These are phyloP conservation scores for Salix viminalis DNA, from an alignment of 345 rosid genomes.

Conservation along the genomic window DNA sequence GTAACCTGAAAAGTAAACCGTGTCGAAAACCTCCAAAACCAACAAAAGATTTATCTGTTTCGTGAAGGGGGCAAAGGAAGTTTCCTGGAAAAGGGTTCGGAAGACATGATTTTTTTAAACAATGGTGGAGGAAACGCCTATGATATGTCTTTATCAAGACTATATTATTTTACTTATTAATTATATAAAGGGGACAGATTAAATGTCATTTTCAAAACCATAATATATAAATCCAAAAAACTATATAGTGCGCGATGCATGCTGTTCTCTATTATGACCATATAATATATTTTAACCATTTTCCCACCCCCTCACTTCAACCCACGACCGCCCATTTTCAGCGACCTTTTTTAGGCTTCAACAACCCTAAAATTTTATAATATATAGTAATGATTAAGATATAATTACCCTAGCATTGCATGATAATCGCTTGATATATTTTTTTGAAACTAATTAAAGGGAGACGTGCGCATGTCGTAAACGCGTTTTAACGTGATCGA, in stretches of 20 bases:
- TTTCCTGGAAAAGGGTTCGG: background rate
- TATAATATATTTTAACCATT: background rate
- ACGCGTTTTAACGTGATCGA: too few species aligned
- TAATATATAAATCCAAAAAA: background rate
- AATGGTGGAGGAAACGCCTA: background rate
- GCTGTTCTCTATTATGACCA: background rate
- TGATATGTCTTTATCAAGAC: background rate
- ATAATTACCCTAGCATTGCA: too few species aligned
- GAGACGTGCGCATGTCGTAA: too few species aligned
- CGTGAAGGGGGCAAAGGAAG: background rate
- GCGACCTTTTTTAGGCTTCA: background rate
- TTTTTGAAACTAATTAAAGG: too few species aligned
- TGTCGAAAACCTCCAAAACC: too few species aligned
- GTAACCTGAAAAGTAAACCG: too few species aligned
- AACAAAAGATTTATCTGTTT: background rate
- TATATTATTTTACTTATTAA: background rate
- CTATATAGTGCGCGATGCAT: background rate
- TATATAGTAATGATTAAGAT: too few species aligned
- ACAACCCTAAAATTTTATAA: background rate
- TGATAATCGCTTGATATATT: too few species aligned
- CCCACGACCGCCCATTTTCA: slow-evolving; percentile 16
- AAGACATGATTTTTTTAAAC: background rate
- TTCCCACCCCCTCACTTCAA: slow-evolving; percentile 1
- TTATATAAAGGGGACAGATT: background rate
- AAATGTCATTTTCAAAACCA: background rate